Evolutionary conservation across 345 rosid genomes (phyloP), one percentile per base, ranked within the genome.

Genomic region (Pelargonium nanum): DNA sequence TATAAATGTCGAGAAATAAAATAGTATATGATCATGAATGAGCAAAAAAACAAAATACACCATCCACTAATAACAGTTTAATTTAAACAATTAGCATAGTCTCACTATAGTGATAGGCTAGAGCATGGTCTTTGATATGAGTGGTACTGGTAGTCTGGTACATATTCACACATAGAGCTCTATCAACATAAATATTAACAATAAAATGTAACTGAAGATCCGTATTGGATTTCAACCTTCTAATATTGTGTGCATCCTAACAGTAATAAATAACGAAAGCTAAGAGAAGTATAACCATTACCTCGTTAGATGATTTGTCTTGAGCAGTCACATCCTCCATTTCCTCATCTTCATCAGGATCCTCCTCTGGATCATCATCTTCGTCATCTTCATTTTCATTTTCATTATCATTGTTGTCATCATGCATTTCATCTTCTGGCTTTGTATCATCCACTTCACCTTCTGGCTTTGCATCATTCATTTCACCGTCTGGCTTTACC

Each of bases 291-390:
- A 40, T 40, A 40, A 12, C 24, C 48, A 72, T 62, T 77, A 81
- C 98, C 89, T 84, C 85, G 59, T 70, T 68, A 75, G 70, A 63
- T 26, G 70, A 55, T 22, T 74, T 81, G 45, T 62, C 67, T 68
- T 78, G 79, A 61, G 73, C 63, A 70, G 67, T 72, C 61, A 60
- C 78, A 66, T 75, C 83, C 28, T 79, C 91, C 74, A 67, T 66
- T 68, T 79, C 86, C 64, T 84, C 87, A 59, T 58, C 61, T 60
- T 81, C 84, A 23, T 78, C 88, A 0, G 85, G 82, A 67, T 83
- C 85, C 44, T 83, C 94, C 63, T 87, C 96, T 0, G 86, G 89
- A 75, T 88, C 91, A 71, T 76, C 87, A 24, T 73, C 81, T 61
- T 77, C 87, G 59, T 83, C 85, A 57, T 66, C 64, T 55, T 77